These are phyloP conservation scores for Astragalus membranaceus DNA, from an alignment of 306 rosid genomes.

Conservation along the genomic window DNA sequence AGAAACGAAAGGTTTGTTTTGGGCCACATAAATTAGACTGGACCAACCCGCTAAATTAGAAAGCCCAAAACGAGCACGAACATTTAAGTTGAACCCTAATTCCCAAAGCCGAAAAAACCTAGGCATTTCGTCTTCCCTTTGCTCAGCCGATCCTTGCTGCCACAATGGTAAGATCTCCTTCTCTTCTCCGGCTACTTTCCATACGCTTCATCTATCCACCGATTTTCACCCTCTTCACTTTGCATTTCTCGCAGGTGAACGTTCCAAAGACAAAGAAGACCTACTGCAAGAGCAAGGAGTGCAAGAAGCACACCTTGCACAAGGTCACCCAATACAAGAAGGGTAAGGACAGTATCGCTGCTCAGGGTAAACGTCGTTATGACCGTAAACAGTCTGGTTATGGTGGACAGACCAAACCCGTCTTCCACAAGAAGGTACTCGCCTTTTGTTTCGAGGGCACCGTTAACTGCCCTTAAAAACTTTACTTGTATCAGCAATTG, in stretches of 20 bases:
- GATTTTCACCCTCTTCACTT: background rate
- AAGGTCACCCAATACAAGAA: constrained; percentile 51
- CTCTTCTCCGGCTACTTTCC: too few species aligned
- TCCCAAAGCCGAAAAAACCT: background rate
- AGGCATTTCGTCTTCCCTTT: background rate
- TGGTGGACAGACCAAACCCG: constrained; percentile 50
- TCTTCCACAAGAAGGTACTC: constrained; percentile 42
- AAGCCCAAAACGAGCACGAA: background rate
- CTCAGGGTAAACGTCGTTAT: constrained; percentile 48
- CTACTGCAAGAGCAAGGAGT: constrained; percentile 45
- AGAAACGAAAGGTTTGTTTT: background rate
- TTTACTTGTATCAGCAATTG: too few species aligned
- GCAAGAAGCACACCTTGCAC: constrained; percentile 48
- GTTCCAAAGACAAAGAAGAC: constrained; percentile 52
- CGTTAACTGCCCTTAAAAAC: background rate
- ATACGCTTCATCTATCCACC: background rate
- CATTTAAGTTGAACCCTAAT: constrained; percentile 16
- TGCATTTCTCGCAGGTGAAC: constrained; percentile 26
- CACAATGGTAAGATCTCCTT: constrained; percentile 10
- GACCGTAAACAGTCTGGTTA: constrained; percentile 49
- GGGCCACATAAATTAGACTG: background rate
- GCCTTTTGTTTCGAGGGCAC: background rate
- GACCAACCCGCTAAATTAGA: background rate
- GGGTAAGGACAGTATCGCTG: constrained; percentile 44
- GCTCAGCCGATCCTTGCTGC: background rate